phyloP scores from a whole-genome alignment of 2,329 filamentous ascomycete species.

The Aspergillus ustus region DNA sequence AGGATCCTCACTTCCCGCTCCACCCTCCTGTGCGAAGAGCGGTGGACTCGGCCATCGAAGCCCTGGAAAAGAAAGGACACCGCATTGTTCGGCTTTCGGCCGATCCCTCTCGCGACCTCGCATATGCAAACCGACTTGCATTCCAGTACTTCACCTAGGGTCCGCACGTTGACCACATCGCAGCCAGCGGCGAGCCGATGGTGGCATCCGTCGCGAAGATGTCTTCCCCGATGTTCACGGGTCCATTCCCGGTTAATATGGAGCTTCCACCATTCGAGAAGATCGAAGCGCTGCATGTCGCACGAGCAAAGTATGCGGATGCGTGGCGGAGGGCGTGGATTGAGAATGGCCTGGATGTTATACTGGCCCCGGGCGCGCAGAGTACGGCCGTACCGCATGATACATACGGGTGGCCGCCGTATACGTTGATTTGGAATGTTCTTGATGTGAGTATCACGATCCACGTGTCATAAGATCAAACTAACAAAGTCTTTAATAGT shows the following conservation, averaged over 20 bases:
- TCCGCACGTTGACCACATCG: slow-evolving; percentile 25
- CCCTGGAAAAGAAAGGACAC: slow-evolving; percentile 52
- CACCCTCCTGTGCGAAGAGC: slow-evolving; percentile 57
- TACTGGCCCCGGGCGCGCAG: slow-evolving; percentile 56
- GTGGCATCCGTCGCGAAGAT: slow-evolving; percentile 39
- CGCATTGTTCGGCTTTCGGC: slow-evolving; percentile 46
- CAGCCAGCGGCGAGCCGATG: slow-evolving; percentile 48
- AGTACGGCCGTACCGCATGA: slow-evolving; percentile 59
- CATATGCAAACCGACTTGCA: slow-evolving; percentile 40
- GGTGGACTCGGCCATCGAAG: slow-evolving; percentile 46
- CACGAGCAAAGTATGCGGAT: neutral
- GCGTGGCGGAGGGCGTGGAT: slow-evolving; percentile 50
- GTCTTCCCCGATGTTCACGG: slow-evolving; percentile 16
- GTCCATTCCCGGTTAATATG: slow-evolving; percentile 34
- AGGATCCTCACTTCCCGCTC: slow-evolving; percentile 54
- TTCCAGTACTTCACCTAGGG: slow-evolving; percentile 33
- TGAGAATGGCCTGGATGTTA: slow-evolving; percentile 53
- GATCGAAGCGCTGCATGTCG: neutral
- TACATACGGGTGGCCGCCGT: slow-evolving; percentile 42
- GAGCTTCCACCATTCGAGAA: slow-evolving; percentile 25
- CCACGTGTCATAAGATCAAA: too few relatives aligned
- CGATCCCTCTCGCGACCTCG: slow-evolving; percentile 31
- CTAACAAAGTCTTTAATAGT: neutral
- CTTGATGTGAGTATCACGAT: slow-evolving; percentile 50
- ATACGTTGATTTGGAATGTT: slow-evolving; percentile 58